Conservation (phyloP, 2,329 filamentous ascomycete species). For the Aspergillus nomiae region DNA sequence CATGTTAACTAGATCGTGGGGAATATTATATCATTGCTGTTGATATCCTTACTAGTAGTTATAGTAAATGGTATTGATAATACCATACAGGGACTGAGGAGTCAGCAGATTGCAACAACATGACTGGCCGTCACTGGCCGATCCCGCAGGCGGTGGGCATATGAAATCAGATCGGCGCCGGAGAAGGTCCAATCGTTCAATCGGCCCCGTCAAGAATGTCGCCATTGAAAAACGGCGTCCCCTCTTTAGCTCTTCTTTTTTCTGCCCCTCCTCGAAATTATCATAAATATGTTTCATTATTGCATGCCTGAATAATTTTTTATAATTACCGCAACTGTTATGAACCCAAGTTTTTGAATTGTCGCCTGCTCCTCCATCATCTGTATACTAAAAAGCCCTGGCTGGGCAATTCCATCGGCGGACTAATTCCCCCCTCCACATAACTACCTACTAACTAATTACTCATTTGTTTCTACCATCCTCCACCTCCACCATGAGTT, state of each 20-base stretch:
- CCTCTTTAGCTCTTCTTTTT: constrained; percentile 3
- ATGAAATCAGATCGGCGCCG: constrained; percentile 3
- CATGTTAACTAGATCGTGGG: no score
- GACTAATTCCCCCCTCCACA: neutral
- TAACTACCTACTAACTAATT: neutral
- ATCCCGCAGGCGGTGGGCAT: constrained; percentile 1
- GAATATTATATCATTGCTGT: no score
- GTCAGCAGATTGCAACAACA: neutral
- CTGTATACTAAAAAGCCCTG: neutral
- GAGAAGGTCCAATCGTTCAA: constrained; percentile 3
- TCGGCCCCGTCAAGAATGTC: neutral
- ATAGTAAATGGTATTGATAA: neutral
- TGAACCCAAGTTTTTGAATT: neutral
- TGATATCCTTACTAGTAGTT: no score
- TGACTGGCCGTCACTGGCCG: neutral
- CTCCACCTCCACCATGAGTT: constrained; percentile 45
- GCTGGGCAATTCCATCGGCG: neutral
- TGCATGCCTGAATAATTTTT: neutral
- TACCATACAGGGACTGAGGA: neutral
- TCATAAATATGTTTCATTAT: neutral
- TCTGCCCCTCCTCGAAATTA: neutral
- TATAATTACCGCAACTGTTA: neutral
- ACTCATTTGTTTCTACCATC: neutral
- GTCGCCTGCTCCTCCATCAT: neutral
- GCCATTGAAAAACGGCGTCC: constrained; percentile 1